These are phyloP conservation scores for Sporothrix sp. DNA, from an alignment of 2,329 filamentous ascomycete species.

Conservation along the genomic window DNA sequence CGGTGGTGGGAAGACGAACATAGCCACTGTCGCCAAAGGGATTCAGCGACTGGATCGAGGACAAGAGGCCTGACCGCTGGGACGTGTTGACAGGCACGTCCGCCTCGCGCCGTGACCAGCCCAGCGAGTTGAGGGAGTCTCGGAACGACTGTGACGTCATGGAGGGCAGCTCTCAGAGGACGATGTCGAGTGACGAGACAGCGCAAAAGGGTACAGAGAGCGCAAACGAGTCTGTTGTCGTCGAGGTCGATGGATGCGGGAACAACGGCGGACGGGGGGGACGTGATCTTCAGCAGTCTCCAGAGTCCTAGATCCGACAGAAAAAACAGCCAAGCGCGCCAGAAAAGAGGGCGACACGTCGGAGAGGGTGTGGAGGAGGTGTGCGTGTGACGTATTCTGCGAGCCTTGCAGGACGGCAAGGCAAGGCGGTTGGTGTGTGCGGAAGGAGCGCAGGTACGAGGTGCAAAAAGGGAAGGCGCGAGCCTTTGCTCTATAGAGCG, in stretches of 20 bases:
- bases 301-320: background rate
- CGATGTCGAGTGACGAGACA: background rate
- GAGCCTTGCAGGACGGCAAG: background rate
- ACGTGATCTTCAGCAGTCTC: background rate
- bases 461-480: slow-evolving; percentile 1
- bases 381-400: slow-evolving; percentile 4
- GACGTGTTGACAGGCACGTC: slow-evolving; percentile 67
- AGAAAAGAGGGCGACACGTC: too few species aligned
- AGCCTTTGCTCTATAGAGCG: background rate
- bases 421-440: background rate
- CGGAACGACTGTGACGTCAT: slow-evolving; percentile 89
- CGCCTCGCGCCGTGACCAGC: slow-evolving; percentile 79
- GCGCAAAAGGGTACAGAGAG: background rate
- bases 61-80: slow-evolving; percentile 63
- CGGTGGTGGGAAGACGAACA: slow-evolving; percentile 79
- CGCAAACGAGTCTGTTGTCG: background rate
- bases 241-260: background rate
- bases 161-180: too few species aligned
- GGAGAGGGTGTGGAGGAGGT: background rate
- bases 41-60: slow-evolving; percentile 74
- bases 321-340: background rate
- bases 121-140: slow-evolving; percentile 88
- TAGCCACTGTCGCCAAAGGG: slow-evolving; percentile 81
- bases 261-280: background rate
- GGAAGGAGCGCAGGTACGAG: background rate